Evolutionary conservation across 176 grass and related monocot species (phyloP), one percentile per base, ranked within the genome.

Genomic region (Triticum urartu): DNA sequence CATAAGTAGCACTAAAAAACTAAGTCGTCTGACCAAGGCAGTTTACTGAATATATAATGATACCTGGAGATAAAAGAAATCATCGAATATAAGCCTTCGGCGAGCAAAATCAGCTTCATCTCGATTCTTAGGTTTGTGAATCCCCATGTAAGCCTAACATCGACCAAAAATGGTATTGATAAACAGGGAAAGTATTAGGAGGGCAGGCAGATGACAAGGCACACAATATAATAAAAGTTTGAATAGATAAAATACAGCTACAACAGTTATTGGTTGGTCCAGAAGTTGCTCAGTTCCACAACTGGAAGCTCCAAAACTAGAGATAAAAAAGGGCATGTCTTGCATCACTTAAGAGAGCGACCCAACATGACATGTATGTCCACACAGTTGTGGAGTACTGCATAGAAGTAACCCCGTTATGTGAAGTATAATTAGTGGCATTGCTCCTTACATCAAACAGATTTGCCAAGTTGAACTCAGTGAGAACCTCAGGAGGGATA

Each of bases 51-150:
- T 76, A 64, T 35, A 64, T 48, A 84, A 40, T 68, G 66, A 77
- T 91, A 98, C 96, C 93, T 98, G 96, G 84, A 98, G 90, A 85
- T 95, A 98, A 89, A 98, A 98, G 86, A 98, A 98, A 64, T 98
- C 96, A 68, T 98, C 96, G 81, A 98, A 98, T 86, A 98, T 94
- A 64, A 98, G 78, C 88, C 96, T 94, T 89, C 90, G 94, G 13
- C 96, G 93, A 89, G 93, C 93, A 79, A 94, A 87, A 94, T 92
- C 90, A 89, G 96, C 96, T 87, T 95, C 93, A 95, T 88, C 84
- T 91, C 87, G 77, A 87, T 88, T 91, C 35, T 81, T 87, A 34
- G 96, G 96, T 78, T 83, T 84, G 69, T 98, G 96, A 82, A 98
- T 98, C 61, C 96, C 93, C 72, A 89, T 87, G 86, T 95, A 98